These are phyloP conservation scores for Diutina ranongensis DNA, from an alignment of 1,139 yeast species.

Conservation along the genomic window DNA sequence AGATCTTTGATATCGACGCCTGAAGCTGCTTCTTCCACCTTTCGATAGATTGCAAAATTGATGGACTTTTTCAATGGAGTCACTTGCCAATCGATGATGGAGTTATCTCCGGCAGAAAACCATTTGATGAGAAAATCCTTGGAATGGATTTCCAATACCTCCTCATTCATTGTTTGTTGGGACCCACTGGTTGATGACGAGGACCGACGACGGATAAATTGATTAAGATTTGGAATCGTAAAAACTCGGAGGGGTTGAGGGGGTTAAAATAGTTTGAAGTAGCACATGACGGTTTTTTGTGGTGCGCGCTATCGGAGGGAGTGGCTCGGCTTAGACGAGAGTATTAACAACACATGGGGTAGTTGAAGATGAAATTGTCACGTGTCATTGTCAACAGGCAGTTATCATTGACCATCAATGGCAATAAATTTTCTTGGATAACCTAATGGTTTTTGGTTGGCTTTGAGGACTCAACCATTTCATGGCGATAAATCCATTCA, in stretches of 20 bases:
- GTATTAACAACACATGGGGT: background rate
- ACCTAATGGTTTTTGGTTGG: too few relatives aligned
- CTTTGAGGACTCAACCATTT: too few relatives aligned
- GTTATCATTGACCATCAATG: too few relatives aligned
- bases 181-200: background rate
- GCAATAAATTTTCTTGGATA: too few relatives aligned
- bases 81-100: conserved; percentile 65
- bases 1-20: conserved; percentile 2
- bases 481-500: too few relatives aligned
- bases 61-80: conserved; percentile 81
- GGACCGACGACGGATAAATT: background rate
- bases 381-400: background rate
- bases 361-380: background rate
- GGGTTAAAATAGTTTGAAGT: background rate
- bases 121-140: conserved; percentile 84
- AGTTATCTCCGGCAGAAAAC: conserved; percentile 66
- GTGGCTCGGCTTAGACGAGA: background rate
- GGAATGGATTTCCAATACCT: conserved; percentile 80
- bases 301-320: too few relatives aligned
- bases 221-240: background rate
- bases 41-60: conserved; percentile 47
- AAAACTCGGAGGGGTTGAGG: background rate
- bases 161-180: conserved; percentile 24
- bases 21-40: conserved; percentile 18
- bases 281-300: background rate